Conservation (phyloP, 2,329 filamentous ascomycete genomes). For the Tympanopsis confertula region DNA sequence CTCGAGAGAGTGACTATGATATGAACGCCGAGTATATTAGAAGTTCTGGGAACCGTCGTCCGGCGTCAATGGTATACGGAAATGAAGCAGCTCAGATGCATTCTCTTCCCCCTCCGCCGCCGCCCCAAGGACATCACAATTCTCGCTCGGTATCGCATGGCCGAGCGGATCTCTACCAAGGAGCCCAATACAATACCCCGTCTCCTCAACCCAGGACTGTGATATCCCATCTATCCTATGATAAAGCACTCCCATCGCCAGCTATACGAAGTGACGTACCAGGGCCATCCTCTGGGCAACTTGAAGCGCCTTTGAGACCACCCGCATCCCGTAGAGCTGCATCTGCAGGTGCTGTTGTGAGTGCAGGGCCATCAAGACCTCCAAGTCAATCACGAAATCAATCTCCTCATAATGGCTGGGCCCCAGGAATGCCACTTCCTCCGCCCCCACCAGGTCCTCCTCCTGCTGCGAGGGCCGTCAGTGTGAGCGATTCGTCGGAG, state of each 20-base stretch:
- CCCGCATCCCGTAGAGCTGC: conserved; percentile 28
- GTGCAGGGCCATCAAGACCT: conserved; percentile 15
- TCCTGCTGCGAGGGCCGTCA: conserved; percentile 23
- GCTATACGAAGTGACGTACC: too few species aligned
- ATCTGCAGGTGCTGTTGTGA: conserved; percentile 27
- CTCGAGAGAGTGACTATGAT: too few species aligned
- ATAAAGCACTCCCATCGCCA: too few species aligned
- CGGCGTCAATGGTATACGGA: neutral
- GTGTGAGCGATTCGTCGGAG: conserved; percentile 19
- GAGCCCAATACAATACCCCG: too few species aligned
- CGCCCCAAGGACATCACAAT: conserved; percentile 6
- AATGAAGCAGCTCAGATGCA: neutral
- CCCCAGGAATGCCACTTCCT: conserved; percentile 30
- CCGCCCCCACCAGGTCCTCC: conserved; percentile 32
- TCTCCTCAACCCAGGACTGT: too few species aligned
- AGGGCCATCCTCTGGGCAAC: too few species aligned
- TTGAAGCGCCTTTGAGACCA: too few species aligned
- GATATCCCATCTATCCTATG: too few species aligned
- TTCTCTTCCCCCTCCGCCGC: conserved; percentile 2
- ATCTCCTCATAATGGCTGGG: conserved; percentile 21
- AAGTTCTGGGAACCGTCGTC: neutral
- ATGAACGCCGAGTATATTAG: neutral
- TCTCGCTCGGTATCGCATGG: neutral
- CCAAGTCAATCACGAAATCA: conserved; percentile 18
- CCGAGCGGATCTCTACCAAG: neutral